Base-by-base conservation (phyloP, 371 early-diverging fungal species). In the Mortierella sp. region DNA sequence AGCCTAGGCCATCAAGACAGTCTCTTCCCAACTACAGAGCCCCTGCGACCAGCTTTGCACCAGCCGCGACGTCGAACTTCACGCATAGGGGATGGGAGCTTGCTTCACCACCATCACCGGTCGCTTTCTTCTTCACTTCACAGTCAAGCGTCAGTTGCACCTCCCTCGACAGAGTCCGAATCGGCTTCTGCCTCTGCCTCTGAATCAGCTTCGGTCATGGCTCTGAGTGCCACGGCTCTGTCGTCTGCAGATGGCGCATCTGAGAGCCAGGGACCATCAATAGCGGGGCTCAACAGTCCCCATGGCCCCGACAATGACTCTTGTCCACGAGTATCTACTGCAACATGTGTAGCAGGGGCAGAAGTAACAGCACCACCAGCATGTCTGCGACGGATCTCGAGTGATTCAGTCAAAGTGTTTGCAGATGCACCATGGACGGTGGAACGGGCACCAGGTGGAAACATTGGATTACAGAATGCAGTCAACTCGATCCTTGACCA, bases 401-500 rank as follows among this genome's bases (percentile, higher is more conserved):
- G 85, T 14, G 84, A 84, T 50, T 82, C 80, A 19, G 74, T 84
- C 3, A 81, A 74, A 46, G 77, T 84, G 7, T 85, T 87, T 82
- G 84, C 84, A 21, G 85, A 87, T 48, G 83, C 85, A 5, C 73
- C 85, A 9, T 92, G 91, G 88, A 84, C 86, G 4, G 84, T 95
- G 11, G 92, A 92, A 67, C 90, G 91, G 21, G 89, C 90, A 28
- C 85, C 84, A 15, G 82, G 89, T 9, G 96, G 97, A 30, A 97
- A 97, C 75, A 94, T 95, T 83, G 96, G 97, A 7, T 86, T 97
- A 28, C 93, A 95, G 47, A 97, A 97, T 72, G 94, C 96, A 0
- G 85, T 97, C 47, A 90, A 90, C 23, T 87, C 93, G 51, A 86
- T 92, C 61, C 77, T 84, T 47, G 70, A 86, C 5, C 81, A 81